Percentiles rank a stretch among this genome's conserved stretches.
Conservation (phyloP, 2,329 filamentous ascomycete genomes). For the Daldinia sp. region DNA sequence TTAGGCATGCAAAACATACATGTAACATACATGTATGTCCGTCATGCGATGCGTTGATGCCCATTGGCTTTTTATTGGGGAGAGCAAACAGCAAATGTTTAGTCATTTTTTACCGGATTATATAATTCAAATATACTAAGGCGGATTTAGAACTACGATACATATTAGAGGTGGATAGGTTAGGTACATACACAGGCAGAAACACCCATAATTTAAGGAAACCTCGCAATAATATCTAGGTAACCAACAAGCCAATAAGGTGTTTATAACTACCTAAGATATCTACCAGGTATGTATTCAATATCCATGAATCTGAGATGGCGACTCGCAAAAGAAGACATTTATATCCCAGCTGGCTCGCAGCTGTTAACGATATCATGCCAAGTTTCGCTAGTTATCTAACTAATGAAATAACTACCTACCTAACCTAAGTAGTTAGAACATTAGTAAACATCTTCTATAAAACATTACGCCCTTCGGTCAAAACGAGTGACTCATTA, state of each 20-base stretch:
- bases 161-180: too few relatives aligned
- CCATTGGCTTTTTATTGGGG: conserved; percentile 4
- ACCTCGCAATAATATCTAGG: not conserved
- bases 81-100: not conserved
- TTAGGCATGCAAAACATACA: not conserved
- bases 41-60: conserved; percentile 1
- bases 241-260: not conserved
- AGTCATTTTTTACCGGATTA: conserved; percentile 1
- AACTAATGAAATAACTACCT: not conserved
- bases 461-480: not conserved
- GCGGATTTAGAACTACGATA: not conserved
- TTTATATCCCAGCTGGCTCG: conserved; percentile 8
- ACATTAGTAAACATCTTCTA: not conserved
- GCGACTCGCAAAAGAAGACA: not conserved
- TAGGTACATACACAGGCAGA: too few relatives aligned
- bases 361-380: conserved; percentile 11
- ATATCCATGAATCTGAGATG: not conserved
- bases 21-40: not conserved
- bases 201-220: too few relatives aligned
- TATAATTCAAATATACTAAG: not conserved
- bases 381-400: not conserved
- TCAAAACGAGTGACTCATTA: not conserved
- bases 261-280: not conserved
- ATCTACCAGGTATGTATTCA: too few relatives aligned
- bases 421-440: not conserved